Base-by-base conservation (phyloP, 495 filamentous ascomycete species). In the Geoglossum glabrum region DNA sequence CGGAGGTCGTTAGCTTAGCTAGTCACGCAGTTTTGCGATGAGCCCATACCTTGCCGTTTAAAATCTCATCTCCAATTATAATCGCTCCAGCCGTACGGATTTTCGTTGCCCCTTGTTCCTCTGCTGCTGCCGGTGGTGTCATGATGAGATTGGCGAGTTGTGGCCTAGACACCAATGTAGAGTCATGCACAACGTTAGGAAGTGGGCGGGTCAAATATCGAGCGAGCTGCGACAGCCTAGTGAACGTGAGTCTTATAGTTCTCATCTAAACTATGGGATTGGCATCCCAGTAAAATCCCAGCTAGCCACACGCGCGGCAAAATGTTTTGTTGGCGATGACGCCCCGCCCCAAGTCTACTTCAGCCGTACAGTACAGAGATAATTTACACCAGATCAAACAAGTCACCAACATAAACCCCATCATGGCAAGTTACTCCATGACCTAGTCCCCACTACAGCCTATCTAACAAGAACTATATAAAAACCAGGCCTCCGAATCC, bases 51-150 rank as follows among this genome's bases (percentile, higher is more conserved):
- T 98, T 98, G 60, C 92, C 92, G n/a, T 87, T 87, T 2, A 98
- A 76, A 3, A 98, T 86, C 66, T 98, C 92, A 70, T 98, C 90
- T 23, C 92, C 92, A 62, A 98, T 98, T 61, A 98, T 88, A 50
- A 98, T 71, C 66, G 88, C 95, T 59, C 86, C 92, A 30, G 92
- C 92, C 52, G 90, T 96, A 65, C 88, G 80, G 59, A 95, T 92
- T 58, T 74, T 79, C 52, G 73, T 74, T 62, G 76, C 76, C 54
- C 73, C 73, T 58, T 74, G 69, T 61, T 79, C 74, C 30, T 72
- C 67, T 15, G 72, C 71, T 59, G 74, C 67, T 27, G 67, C 64
- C 60, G 70, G 68, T 72, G 73, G 77, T 70, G 78, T 74, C 75
- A 84, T 85, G 60, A 75, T 52, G 34, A 56, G 62, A 65, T 66